Evolutionary conservation across 2,329 filamentous ascomycete genomes (phyloP).

Genomic region (Verticillium zaregamsianum): DNA sequence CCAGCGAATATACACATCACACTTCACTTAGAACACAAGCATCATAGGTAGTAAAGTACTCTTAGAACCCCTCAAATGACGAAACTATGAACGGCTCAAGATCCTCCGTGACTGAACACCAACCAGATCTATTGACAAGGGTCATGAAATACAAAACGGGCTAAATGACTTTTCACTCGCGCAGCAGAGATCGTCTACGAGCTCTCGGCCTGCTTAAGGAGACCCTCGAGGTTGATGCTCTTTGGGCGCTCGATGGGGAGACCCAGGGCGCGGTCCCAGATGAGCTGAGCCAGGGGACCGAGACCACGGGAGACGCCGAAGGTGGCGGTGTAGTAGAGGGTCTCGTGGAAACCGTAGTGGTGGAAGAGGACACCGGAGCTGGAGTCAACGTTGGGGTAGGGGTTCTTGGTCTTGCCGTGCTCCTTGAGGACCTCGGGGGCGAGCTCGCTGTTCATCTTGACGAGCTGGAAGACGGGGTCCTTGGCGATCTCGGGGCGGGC

Average conservation of each 20-base stretch:
- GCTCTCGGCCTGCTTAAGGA: conserved; percentile 64
- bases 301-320: conserved; percentile 68
- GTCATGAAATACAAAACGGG: not conserved
- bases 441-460: conserved; percentile 88
- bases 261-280: conserved; percentile 93
- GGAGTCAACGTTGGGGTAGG: conserved; percentile 95
- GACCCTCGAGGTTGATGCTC: conserved; percentile 88
- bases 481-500: conserved; percentile 78
- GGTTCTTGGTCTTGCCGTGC: conserved; percentile 98
- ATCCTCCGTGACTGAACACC: conserved; percentile 4
- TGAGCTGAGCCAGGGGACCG: conserved; percentile 86
- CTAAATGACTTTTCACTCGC: not conserved
- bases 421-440: conserved; percentile 86
- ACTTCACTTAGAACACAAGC: no score
- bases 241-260: conserved; percentile 96
- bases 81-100: not conserved
- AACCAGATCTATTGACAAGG: conserved; percentile 2
- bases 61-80: not conserved
- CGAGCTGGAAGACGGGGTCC: conserved; percentile 89
- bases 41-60: no score
- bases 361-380: conserved; percentile 93
- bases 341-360: conserved; percentile 97
- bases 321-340: conserved; percentile 83
- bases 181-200: conserved; percentile 19
- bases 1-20: no score